phyloP scores from a whole-genome alignment of 805 yeast species.

The Nakazawaea ernobii region DNA sequence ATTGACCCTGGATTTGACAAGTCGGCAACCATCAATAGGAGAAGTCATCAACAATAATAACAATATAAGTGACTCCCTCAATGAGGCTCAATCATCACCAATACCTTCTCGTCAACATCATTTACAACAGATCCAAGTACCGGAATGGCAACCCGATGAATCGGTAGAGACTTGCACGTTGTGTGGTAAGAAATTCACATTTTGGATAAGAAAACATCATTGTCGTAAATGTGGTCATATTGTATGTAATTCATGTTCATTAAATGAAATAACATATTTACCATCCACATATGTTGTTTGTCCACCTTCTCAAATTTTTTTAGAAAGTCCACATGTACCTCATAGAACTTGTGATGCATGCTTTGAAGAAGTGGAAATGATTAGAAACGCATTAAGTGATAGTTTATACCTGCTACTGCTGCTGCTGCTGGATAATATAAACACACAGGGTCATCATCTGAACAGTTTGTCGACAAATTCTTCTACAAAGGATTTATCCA shows the following conservation, averaged over 20 bases:
- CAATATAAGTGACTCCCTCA: conserved; percentile 1
- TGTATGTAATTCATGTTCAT: conserved; percentile 67
- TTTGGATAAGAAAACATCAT: conserved; percentile 75
- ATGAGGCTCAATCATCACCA: not conserved
- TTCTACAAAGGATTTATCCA: conserved; percentile 3
- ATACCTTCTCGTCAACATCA: conserved; percentile 2
- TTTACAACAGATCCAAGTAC: conserved; percentile 4
- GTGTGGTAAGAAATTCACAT: conserved; percentile 47
- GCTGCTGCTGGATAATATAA: too few species aligned
- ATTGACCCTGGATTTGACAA: too few species aligned
- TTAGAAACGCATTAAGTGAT: conserved; percentile 33
- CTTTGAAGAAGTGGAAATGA: conserved; percentile 52
- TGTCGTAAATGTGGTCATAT: conserved; percentile 79
- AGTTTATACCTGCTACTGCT: not conserved
- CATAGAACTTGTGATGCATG: conserved; percentile 78
- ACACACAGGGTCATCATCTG: not conserved
- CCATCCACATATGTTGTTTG: conserved; percentile 54
- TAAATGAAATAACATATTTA: conserved; percentile 44
- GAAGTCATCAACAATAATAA: not conserved
- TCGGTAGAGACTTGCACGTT: conserved; percentile 45
- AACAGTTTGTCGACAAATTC: not conserved
- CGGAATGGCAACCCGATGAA: conserved; percentile 66
- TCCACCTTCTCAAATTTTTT: conserved; percentile 42
- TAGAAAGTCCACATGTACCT: conserved; percentile 46
- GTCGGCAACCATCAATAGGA: too few species aligned